A percentile compares a stretch with the other conserved stretches of the same genome.
These are phyloP conservation scores for Apiotrichum domesticum DNA, from an alignment of 1,284 basidiomycete genomes.

Conservation along the genomic window DNA sequence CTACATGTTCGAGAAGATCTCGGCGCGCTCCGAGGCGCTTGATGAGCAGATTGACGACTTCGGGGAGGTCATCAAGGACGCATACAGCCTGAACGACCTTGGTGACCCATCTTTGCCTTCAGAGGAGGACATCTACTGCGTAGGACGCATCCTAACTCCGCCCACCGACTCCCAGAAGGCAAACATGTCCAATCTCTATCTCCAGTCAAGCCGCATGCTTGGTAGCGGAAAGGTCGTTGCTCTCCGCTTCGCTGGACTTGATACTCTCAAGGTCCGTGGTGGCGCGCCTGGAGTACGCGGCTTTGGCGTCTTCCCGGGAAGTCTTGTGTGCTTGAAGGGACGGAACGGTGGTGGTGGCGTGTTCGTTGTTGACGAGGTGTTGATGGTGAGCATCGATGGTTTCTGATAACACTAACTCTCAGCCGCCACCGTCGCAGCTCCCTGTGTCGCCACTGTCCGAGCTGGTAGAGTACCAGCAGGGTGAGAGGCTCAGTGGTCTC, in stretches of 20 bases:
- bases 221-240: constrained; percentile 66
- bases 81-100: constrained; percentile 64
- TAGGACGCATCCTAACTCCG: constrained; percentile 75
- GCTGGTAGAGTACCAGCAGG: constrained; percentile 38
- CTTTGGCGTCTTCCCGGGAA: constrained; percentile 79
- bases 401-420: not conserved
- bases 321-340: constrained; percentile 80
- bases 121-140: constrained; percentile 67
- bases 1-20: constrained; percentile 88
- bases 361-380: constrained; percentile 76
- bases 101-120: constrained; percentile 69
- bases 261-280: constrained; percentile 61
- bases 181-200: constrained; percentile 62
- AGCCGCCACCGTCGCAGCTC: constrained; percentile 47
- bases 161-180: constrained; percentile 59
- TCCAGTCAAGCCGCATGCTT: constrained; percentile 75
- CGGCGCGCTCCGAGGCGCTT: constrained; percentile 69
- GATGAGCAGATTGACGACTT: constrained; percentile 81
- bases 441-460: constrained; percentile 34
- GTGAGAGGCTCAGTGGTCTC: constrained; percentile 41
- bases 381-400: constrained; percentile 56
- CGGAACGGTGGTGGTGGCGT: constrained; percentile 82
- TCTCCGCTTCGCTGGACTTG: constrained; percentile 57
- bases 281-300: constrained; percentile 59
- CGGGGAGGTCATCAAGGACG: constrained; percentile 61